Evolutionary conservation across 2,329 filamentous ascomycete genomes (phyloP).

Genomic region (Paecilomyces dactylethromorphus): DNA sequence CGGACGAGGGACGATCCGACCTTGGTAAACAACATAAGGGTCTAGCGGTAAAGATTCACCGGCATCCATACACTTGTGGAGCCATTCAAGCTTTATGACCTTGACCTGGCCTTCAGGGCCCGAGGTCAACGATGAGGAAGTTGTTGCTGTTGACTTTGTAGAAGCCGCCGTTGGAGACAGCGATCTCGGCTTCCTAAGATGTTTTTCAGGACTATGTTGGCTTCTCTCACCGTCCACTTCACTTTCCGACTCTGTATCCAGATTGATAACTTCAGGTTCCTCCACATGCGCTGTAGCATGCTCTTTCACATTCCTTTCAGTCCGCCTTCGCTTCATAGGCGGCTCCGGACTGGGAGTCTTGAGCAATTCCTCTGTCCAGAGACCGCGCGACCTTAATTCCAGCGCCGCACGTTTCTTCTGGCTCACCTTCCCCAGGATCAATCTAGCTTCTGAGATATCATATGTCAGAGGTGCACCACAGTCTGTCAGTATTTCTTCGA

Average conservation of each 20-base stretch:
- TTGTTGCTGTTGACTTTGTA: neutral
- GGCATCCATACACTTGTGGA: constrained; percentile 41
- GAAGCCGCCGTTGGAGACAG: neutral
- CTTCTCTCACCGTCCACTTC: constrained; percentile 15
- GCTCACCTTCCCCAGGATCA: constrained; percentile 68
- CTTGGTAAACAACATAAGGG: constrained; percentile 48
- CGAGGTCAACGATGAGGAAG: constrained; percentile 1
- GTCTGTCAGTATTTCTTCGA: constrained; percentile 58
- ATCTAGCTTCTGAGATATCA: constrained; percentile 62
- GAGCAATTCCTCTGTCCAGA: constrained; percentile 42
- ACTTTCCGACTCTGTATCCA: constrained; percentile 24
- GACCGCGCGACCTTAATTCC: constrained; percentile 64
- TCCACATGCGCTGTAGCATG: neutral
- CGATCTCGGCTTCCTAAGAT: constrained; percentile 3
- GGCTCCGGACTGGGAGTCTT: constrained; percentile 4
- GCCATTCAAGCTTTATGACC: constrained; percentile 50
- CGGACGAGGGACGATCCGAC: constrained; percentile 36
- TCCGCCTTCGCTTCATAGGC: constrained; percentile 21
- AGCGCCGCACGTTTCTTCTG: constrained; percentile 66
- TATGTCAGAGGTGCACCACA: constrained; percentile 58
- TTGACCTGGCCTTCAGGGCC: constrained; percentile 30
- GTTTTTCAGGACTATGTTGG: constrained; percentile 6
- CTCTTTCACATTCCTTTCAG: constrained; percentile 3
- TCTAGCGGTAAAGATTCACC: constrained; percentile 40
- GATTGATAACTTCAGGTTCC: constrained; percentile 16